phyloP scores from a whole-genome alignment of 306 rosid genomes.

The Trifolium dubium region DNA sequence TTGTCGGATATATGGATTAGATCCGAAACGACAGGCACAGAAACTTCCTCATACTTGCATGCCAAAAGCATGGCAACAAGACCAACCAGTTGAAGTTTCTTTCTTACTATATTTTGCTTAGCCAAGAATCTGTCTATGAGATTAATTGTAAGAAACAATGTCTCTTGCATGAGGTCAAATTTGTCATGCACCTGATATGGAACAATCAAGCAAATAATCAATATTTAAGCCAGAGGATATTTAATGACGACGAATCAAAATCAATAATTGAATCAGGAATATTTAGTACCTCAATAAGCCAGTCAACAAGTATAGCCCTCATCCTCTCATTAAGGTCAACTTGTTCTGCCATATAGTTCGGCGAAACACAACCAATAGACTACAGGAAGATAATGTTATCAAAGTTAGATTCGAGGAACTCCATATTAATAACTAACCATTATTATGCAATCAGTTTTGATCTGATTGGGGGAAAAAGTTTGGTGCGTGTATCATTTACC shows the following conservation, averaged over 20 bases:
- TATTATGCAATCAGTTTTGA: not conserved
- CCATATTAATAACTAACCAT: no score
- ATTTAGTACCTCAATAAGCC: slow-evolving; percentile 87
- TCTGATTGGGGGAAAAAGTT: not conserved
- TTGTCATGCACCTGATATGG: slow-evolving; percentile 85
- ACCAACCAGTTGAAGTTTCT: slow-evolving; percentile 96
- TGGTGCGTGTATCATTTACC: not conserved
- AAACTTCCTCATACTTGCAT: slow-evolving; percentile 94
- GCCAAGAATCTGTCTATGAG: slow-evolving; percentile 84
- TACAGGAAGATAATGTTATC: slow-evolving; percentile 45
- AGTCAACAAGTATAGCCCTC: slow-evolving; percentile 87
- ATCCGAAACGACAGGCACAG: slow-evolving; percentile 84
- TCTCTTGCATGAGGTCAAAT: slow-evolving; percentile 87
- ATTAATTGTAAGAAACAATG: slow-evolving; percentile 86
- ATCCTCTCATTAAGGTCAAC: slow-evolving; percentile 86
- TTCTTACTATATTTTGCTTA: slow-evolving; percentile 66
- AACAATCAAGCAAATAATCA: slow-evolving; percentile 28
- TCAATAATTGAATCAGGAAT: not conserved
- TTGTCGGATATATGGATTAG: slow-evolving; percentile 83
- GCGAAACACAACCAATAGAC: slow-evolving; percentile 67
- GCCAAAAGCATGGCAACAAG: slow-evolving; percentile 97
- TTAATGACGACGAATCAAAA: not conserved
- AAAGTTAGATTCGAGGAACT: slow-evolving; percentile 3
- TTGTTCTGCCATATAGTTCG: slow-evolving; percentile 71
- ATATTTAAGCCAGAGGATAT: not conserved